phyloP scores from a whole-genome alignment of 805 yeast genomes.

The Zygoascus ofunaensis region DNA sequence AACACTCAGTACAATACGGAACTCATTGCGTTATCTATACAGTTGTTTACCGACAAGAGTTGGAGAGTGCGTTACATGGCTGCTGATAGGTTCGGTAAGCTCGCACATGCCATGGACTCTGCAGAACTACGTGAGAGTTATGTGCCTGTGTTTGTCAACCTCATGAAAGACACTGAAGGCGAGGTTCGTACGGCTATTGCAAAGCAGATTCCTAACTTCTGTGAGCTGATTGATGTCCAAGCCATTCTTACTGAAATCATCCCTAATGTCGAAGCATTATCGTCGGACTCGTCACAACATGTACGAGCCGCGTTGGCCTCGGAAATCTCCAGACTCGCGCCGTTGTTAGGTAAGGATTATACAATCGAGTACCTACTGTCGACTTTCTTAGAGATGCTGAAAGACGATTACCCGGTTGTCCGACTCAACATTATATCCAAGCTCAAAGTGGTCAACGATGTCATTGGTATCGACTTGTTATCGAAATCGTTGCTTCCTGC shows the following conservation, averaged over 20 bases:
- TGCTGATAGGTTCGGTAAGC: constrained; percentile 79
- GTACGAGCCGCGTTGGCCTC: constrained; percentile 90
- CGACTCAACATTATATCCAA: constrained; percentile 89
- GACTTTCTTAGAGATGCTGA: constrained; percentile 82
- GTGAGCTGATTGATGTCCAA: constrained; percentile 30
- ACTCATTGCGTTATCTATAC: constrained; percentile 42
- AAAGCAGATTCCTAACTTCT: constrained; percentile 65
- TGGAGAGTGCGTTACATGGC: constrained; percentile 99
- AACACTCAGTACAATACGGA: constrained; percentile 18
- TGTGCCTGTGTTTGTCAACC: constrained; percentile 59
- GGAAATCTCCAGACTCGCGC: constrained; percentile 78
- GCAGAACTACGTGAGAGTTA: constrained; percentile 46
- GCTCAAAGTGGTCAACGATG: constrained; percentile 84
- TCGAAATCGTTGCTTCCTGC: constrained; percentile 90
- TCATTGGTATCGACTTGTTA: constrained; percentile 81
- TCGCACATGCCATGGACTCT: constrained; percentile 56
- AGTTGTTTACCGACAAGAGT: constrained; percentile 75
- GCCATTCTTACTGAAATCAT: constrained; percentile 60
- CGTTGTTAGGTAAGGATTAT: constrained; percentile 72
- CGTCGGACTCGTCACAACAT: constrained; percentile 84
- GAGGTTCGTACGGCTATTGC: constrained; percentile 95
- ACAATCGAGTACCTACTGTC: constrained; percentile 81
- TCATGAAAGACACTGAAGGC: constrained; percentile 89
- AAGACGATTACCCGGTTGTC: constrained; percentile 95
- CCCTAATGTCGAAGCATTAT: constrained; percentile 74